Conservation (phyloP, 306 rosid genomes). For the Gastrolobium bilobum region DNA sequence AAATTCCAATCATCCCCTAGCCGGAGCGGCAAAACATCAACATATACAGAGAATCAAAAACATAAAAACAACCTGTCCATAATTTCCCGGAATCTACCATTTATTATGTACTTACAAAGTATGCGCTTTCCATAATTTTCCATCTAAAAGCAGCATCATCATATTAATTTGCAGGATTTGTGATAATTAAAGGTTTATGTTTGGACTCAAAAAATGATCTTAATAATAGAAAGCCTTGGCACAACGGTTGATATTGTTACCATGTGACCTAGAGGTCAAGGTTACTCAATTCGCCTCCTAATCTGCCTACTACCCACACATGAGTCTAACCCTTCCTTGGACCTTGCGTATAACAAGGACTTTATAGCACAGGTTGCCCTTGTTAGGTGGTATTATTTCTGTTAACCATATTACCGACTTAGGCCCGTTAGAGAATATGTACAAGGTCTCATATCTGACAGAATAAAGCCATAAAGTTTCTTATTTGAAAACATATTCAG, state of each 20-base stretch:
- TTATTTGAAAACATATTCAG: slow-evolving; percentile 4
- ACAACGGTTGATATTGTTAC: too few species aligned
- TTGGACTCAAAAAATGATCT: not conserved
- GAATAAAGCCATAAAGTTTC: not conserved
- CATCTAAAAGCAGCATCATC: not conserved
- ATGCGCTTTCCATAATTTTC: not conserved
- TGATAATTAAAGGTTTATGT: not conserved
- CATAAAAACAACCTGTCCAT: not conserved
- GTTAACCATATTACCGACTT: not conserved
- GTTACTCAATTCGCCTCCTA: too few species aligned
- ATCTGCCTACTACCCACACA: too few species aligned
- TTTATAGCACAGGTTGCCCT: too few species aligned
- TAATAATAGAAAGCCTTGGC: not conserved
- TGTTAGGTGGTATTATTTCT: not conserved
- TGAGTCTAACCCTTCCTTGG: too few species aligned
- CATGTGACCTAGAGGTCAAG: too few species aligned
- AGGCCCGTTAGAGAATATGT: not conserved
- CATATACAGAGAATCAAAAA: slow-evolving; percentile 19
- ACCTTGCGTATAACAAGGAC: too few species aligned
- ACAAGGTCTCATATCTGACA: not conserved
- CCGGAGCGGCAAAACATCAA: not conserved
- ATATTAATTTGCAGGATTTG: not conserved
- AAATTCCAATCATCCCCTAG: not conserved
- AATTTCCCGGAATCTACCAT: slow-evolving; percentile 14
- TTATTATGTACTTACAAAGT: not conserved